A percentile compares a stretch with the other conserved stretches of the same genome.
Conservation (phyloP, 306 rosid species). For the Quercus wislizeni region DNA sequence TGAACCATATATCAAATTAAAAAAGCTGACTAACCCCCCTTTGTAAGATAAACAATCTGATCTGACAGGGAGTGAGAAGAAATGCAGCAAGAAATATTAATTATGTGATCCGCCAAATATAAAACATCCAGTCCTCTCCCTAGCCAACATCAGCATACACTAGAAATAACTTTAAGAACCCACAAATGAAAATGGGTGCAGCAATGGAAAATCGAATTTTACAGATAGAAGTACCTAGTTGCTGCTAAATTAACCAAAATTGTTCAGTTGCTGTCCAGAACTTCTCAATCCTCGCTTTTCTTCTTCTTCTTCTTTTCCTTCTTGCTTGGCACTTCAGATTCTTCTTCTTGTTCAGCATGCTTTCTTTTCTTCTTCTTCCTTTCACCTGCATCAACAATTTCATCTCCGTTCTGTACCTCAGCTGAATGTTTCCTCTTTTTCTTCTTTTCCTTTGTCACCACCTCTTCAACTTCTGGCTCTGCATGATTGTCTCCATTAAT, state of each 20-base stretch:
- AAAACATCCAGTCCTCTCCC: background rate
- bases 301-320: conserved; percentile 60
- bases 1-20: background rate
- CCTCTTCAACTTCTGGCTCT: conserved; percentile 28
- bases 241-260: conserved; percentile 38
- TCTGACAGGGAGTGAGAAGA: background rate
- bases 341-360: conserved; percentile 40
- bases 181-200: conserved; percentile 6
- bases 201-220: conserved; percentile 17
- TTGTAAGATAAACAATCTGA: background rate
- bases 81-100: background rate
- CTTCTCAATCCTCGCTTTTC: conserved; percentile 36
- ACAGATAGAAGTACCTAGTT: conserved; percentile 14
- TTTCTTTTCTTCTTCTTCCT: conserved; percentile 57
- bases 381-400: conserved; percentile 22
- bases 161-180: conserved; percentile 3
- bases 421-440: conserved; percentile 45
- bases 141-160: conserved; percentile 7
- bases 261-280: background rate
- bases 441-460: conserved; percentile 47
- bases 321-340: conserved; percentile 40
- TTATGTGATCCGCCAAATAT: background rate
- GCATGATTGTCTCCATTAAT: conserved; percentile 21
- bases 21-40: background rate
- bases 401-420: conserved; percentile 22